These are phyloP conservation scores for Malus domestica DNA, from an alignment of 306 rosid species.

Conservation along the genomic window DNA sequence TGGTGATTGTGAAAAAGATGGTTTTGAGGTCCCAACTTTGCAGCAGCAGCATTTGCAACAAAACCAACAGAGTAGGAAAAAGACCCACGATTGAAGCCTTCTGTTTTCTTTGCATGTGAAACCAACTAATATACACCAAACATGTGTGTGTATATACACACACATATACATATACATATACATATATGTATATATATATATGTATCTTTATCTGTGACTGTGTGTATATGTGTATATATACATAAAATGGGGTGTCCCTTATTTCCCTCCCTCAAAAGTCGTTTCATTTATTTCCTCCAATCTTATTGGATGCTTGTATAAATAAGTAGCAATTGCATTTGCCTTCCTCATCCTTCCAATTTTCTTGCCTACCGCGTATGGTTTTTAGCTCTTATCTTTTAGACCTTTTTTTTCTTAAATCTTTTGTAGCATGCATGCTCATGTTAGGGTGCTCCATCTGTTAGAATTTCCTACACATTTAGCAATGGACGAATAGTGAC, in stretches of 20 bases:
- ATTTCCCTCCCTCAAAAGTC: not conserved
- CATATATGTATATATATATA: too few species aligned
- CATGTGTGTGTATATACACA: too few species aligned
- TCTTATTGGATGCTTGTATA: not conserved
- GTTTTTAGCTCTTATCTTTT: not conserved
- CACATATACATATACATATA: too few species aligned
- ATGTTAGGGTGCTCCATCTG: not conserved
- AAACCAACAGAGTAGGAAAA: constrained; percentile 20
- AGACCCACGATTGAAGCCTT: constrained; percentile 17
- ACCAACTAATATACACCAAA: not conserved
- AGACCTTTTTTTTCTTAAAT: not conserved
- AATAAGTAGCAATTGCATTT: not conserved
- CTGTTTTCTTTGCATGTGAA: constrained; percentile 28
- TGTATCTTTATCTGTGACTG: too few species aligned
- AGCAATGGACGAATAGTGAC: not conserved
- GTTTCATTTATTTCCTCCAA: not conserved
- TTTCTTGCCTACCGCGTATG: not conserved
- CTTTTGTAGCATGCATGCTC: not conserved
- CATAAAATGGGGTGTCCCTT: not conserved
- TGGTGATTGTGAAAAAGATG: constrained; percentile 18
- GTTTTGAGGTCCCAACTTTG: constrained; percentile 19
- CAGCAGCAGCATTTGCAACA: not conserved
- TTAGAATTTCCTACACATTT: not conserved
- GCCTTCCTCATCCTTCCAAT: not conserved
- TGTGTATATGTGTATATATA: not conserved